Base-by-base conservation (phyloP, 2,329 filamentous ascomycete species). In the Tothia fuscella region DNA sequence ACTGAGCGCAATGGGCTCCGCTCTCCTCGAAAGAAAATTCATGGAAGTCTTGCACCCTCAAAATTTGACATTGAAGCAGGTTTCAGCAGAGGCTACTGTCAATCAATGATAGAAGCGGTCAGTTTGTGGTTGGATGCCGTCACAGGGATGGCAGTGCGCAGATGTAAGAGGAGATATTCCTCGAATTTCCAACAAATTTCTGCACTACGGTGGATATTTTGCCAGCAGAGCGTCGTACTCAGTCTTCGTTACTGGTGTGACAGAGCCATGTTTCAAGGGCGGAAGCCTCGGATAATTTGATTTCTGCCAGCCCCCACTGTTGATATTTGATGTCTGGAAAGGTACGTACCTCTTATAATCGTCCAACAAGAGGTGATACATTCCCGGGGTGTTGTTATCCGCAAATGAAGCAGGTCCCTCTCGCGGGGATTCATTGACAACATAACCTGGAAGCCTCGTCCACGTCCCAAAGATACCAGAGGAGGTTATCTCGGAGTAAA, bases 321-420 rank as follows among this genome's bases (percentile, higher is more conserved):
- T n/a, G n/a, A 37, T 37, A 20, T 37, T 20, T 4, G 3, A 9
- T 16, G 39, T 42, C 39, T 33, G 21, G 26, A 17, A 42, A 2
- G 31, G 39, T 28, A 41, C 28, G 12, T 42, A 42, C 14, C 26
- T 28, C 3, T 10, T 42, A 20, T 42, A 42, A 25, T 42, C 39
- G 29, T 42, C 39, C 3, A 42, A 31, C 3, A 42, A 16, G 7
- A 42, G 10, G 26, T 42, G 39, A 42, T 42, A 42, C 5, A 42
- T 13, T 14, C 39, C 39, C 12, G 39, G 39, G 10, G 17, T 37
- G 3, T 24, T 24, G 10, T 34, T 42, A 25, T 42, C 30, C 4
- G 39, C 30, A 20, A 42, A 42, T n/a, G 29, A 21, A 3, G 39
- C 39, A 10, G 39, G 30, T 6, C 39, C 39, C 22, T 42, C 39